These are phyloP conservation scores for Sugiyamaella chiloensis DNA, from an alignment of 805 yeast species.

Conservation along the genomic window DNA sequence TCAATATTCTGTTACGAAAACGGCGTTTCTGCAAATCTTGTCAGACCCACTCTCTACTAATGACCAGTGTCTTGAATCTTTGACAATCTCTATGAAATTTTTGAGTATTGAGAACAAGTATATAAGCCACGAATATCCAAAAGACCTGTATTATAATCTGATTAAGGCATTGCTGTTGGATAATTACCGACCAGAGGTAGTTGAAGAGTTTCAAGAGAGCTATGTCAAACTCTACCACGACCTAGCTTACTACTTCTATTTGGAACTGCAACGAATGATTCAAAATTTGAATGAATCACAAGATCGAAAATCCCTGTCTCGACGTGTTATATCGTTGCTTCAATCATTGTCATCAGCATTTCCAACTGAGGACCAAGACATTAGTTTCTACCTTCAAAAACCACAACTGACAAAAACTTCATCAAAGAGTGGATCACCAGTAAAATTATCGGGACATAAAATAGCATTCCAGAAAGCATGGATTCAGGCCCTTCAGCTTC, in stretches of 20 bases:
- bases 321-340: neutral
- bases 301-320: neutral
- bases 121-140: conserved; percentile 60
- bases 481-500: conserved; percentile 52
- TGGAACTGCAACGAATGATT: conserved; percentile 39
- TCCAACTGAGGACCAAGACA: conserved; percentile 27
- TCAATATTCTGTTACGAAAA: conserved; percentile 54
- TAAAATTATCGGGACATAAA: conserved; percentile 48
- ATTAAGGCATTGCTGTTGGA: conserved; percentile 51
- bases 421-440: conserved; percentile 37
- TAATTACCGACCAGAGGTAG: conserved; percentile 36
- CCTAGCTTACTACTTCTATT: conserved; percentile 69
- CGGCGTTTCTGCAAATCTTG: conserved; percentile 42
- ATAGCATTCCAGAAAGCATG: conserved; percentile 68
- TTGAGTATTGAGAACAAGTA: conserved; percentile 48
- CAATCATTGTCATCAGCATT: conserved; percentile 13
- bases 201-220: neutral
- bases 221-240: conserved; percentile 53
- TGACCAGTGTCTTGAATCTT: conserved; percentile 15
- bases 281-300: neutral
- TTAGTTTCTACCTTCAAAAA: conserved; percentile 17
- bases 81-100: conserved; percentile 39
- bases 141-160: conserved; percentile 46
- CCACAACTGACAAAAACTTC: conserved; percentile 25
- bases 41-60: conserved; percentile 22